Evolutionary conservation across 1,139 yeast genomes (phyloP).

Genomic region (Barnettozyma hawaiiensis): DNA sequence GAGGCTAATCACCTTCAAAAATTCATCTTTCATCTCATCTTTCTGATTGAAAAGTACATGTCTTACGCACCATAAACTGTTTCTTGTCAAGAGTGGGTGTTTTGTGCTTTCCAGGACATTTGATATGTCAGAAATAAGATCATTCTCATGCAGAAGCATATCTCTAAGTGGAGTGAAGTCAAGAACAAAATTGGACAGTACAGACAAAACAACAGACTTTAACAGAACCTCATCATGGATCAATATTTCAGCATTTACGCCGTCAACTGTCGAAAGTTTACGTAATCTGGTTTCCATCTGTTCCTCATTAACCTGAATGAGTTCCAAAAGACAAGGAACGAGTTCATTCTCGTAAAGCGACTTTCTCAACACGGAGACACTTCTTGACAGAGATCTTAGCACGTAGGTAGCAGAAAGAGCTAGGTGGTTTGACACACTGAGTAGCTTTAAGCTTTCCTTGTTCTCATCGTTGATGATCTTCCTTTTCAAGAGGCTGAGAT

Average conservation of each 20-base stretch:
- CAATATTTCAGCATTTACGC: constrained; percentile 13
- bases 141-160: constrained; percentile 50
- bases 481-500: constrained; percentile 18
- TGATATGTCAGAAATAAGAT: constrained; percentile 44
- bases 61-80: constrained; percentile 51
- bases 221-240: constrained; percentile 38
- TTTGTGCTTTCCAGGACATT: constrained; percentile 32
- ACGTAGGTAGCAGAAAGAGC: constrained; percentile 45
- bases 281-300: constrained; percentile 7
- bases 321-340: constrained; percentile 41
- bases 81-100: constrained; percentile 34
- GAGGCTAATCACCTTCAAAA: constrained; percentile 45
- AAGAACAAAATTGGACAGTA: constrained; percentile 68
- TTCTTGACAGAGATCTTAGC: constrained; percentile 67
- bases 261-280: not conserved
- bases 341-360: constrained; percentile 55
- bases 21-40: constrained; percentile 22
- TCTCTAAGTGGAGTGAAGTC: constrained; percentile 74
- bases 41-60: constrained; percentile 44
- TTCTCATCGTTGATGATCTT: constrained; percentile 1
- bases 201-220: constrained; percentile 58
- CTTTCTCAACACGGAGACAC: constrained; percentile 65
- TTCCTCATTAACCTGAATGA: constrained; percentile 33
- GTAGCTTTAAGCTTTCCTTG: constrained; percentile 1
- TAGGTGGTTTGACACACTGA: constrained; percentile 27